Evolutionary conservation across 805 yeast genomes (phyloP).

Genomic region (Cyberlindnera amylophila): DNA sequence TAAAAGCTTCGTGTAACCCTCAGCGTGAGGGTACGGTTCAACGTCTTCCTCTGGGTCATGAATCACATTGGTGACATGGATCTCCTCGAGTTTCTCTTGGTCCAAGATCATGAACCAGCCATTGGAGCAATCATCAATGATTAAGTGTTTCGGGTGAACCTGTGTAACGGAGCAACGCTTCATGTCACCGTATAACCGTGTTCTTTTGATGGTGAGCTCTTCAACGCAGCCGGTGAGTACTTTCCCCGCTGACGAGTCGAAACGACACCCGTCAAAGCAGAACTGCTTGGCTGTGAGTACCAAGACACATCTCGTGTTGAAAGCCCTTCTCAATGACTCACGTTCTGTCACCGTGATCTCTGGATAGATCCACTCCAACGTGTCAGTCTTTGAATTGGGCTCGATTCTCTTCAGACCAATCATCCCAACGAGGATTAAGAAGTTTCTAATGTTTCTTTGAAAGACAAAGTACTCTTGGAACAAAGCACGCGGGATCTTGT

Average conservation of each 20-base stretch:
- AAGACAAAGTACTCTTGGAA: constrained; percentile 4
- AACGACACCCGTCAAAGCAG: constrained; percentile 1
- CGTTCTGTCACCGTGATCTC: constrained; percentile 9
- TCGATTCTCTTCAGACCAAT: neutral
- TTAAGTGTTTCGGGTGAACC: neutral
- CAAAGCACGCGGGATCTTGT: constrained; percentile 1
- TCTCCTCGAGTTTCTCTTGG: neutral
- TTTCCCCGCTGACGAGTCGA: neutral
- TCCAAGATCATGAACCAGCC: neutral
- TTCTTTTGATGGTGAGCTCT: neutral
- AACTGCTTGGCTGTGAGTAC: constrained; percentile 2
- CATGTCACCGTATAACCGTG: neutral
- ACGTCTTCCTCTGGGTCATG: neutral
- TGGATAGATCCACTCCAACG: constrained; percentile 12
- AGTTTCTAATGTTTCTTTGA: constrained; percentile 4
- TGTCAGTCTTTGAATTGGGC: neutral
- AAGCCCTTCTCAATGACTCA: constrained; percentile 2
- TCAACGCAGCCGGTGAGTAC: neutral
- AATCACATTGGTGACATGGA: neutral
- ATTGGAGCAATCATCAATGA: neutral
- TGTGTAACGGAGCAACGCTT: too few relatives aligned
- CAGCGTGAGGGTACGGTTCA: neutral
- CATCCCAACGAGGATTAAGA: constrained; percentile 4
- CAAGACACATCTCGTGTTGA: constrained; percentile 4
- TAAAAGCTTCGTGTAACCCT: neutral